Percentiles rank a stretch among this genome's conserved stretches.
Evolutionary conservation across 2,329 filamentous ascomycete species (phyloP).

Genomic region (Fusarium sp.): DNA sequence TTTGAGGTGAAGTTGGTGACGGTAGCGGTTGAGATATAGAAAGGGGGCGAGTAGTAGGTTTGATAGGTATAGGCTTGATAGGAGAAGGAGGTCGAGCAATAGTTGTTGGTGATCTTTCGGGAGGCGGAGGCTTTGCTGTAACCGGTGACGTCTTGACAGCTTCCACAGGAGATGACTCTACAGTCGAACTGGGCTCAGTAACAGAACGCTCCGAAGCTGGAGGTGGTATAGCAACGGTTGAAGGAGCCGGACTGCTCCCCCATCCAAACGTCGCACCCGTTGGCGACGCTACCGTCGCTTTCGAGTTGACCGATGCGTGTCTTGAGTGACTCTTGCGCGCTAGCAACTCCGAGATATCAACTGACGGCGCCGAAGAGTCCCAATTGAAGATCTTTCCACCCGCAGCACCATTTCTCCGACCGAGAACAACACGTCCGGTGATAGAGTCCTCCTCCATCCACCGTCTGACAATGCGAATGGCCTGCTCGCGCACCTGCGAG

Average conservation of each 20-base stretch:
- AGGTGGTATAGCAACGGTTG: slow-evolving; percentile 31
- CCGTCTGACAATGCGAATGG: slow-evolving; percentile 68
- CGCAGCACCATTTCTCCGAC: slow-evolving; percentile 53
- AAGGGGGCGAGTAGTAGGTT: slow-evolving; percentile 34
- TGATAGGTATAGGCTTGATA: slow-evolving; percentile 26
- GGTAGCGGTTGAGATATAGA: slow-evolving; percentile 34
- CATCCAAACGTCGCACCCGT: slow-evolving; percentile 49
- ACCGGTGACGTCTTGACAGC: slow-evolving; percentile 21
- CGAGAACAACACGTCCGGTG: slow-evolving; percentile 59
- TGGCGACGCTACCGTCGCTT: slow-evolving; percentile 42
- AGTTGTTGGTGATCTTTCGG: slow-evolving; percentile 12
- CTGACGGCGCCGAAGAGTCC: slow-evolving; percentile 65
- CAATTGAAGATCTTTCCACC: slow-evolving; percentile 70
- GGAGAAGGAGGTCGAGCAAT: slow-evolving; percentile 27
- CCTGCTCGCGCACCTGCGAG: slow-evolving; percentile 66
- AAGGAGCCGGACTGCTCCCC: slow-evolving; percentile 37
- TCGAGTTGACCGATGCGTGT: slow-evolving; percentile 41
- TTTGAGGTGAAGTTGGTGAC: slow-evolving; percentile 31
- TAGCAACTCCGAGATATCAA: slow-evolving; percentile 59
- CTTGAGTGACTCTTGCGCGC: slow-evolving; percentile 45
- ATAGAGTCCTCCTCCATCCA: slow-evolving; percentile 77
- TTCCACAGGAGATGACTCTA: slow-evolving; percentile 21
- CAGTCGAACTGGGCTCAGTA: slow-evolving; percentile 17
- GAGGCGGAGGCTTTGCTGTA: not conserved
- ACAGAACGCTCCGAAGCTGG: slow-evolving; percentile 19